phyloP scores from a whole-genome alignment of 768 basidiomycete species.

The Amanita subjunquillea region DNA sequence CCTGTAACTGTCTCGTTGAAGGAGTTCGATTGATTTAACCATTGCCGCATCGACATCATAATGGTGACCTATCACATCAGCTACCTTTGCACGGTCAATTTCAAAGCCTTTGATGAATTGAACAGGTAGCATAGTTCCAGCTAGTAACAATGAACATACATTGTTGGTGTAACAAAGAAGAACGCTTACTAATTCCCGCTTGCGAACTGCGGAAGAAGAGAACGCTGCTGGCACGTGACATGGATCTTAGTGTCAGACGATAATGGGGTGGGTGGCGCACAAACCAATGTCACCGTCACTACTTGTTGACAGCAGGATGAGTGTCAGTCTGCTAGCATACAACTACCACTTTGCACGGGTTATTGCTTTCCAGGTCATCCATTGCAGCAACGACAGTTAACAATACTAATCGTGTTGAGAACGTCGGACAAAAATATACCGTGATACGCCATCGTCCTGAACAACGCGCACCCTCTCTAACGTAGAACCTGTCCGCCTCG shows the following conservation, averaged over 20 bases:
- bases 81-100: neutral
- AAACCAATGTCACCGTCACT: too few species aligned
- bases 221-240: too few species aligned
- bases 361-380: too few species aligned
- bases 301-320: too few species aligned
- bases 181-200: too few species aligned
- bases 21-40: neutral
- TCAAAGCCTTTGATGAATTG: neutral
- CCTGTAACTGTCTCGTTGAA: neutral
- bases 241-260: too few species aligned
- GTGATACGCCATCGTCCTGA: neutral
- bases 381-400: neutral
- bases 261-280: too few species aligned
- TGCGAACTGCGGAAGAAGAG: too few species aligned
- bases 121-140: neutral
- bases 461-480: constrained; percentile 28
- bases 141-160: neutral
- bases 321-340: too few species aligned
- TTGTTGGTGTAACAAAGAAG: too few species aligned
- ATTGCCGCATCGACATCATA: neutral
- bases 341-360: too few species aligned
- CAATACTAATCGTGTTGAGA: neutral
- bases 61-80: neutral
- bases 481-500: constrained; percentile 33
- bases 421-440: neutral